Conservation (phyloP, 2,329 filamentous ascomycete genomes). For the Metarhizium guizhouense region DNA sequence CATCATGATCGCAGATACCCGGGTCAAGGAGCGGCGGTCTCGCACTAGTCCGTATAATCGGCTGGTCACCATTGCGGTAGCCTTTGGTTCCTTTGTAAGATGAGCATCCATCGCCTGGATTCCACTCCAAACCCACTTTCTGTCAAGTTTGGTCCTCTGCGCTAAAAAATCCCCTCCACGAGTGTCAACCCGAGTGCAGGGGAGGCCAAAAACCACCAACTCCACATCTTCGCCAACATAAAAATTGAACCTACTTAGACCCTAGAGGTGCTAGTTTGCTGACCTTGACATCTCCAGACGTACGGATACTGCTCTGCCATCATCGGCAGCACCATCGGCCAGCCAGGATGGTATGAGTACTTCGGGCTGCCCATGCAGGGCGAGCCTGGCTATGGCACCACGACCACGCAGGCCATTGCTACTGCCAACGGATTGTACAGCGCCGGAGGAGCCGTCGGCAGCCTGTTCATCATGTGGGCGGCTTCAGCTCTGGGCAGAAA, state of each 20-base stretch:
- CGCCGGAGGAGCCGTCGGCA: constrained; percentile 21
- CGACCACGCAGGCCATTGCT: constrained; percentile 33
- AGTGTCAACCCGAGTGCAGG: too few species aligned
- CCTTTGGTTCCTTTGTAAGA: constrained; percentile 23
- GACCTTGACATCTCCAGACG: neutral
- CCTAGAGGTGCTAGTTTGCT: too few species aligned
- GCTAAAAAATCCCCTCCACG: too few species aligned
- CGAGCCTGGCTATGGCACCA: constrained; percentile 33
- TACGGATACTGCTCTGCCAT: constrained; percentile 42
- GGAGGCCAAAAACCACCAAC: too few species aligned
- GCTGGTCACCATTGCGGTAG: constrained; percentile 25
- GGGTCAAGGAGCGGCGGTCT: neutral
- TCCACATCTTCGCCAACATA: too few species aligned
- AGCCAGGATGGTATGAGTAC: constrained; percentile 41
- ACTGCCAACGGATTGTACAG: constrained; percentile 40
- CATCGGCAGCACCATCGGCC: constrained; percentile 42
- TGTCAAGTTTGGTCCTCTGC: neutral
- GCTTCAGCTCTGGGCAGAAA: constrained; percentile 33
- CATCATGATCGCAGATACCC: neutral
- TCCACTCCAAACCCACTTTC: neutral
- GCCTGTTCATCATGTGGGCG: constrained; percentile 41
- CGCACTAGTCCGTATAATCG: constrained; percentile 23
- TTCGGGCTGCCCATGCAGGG: constrained; percentile 35
- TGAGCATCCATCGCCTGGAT: neutral
- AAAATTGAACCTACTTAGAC: too few species aligned